Base-by-base conservation (phyloP, 108 stramenopile species). In the Nannochloropsis salina region DNA sequence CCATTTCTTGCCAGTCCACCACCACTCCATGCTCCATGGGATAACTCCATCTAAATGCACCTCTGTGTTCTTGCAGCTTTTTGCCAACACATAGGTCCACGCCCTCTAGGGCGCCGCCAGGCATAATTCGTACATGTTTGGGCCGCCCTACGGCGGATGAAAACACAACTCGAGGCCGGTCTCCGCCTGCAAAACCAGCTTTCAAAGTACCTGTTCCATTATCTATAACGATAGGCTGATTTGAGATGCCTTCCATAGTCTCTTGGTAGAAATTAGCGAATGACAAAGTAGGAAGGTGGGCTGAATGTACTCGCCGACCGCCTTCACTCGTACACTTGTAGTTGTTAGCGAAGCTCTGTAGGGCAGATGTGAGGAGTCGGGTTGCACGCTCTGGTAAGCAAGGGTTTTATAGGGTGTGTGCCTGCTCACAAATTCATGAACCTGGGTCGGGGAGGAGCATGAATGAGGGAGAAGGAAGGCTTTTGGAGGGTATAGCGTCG, bases 221-320 rank as follows among this genome's bases (percentile, higher is more conserved):
- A 88, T 98, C 98, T 47, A 98, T 95, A 82, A 98, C 97, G 61
- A 98, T 93, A 79, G 98, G 97, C 86, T 97, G 97, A 89, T 96
- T 74, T 6, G 61, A n/a, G 15, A 74, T 74, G 61, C 61, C 61
- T 3, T 74, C 61, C 61, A 74, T 74, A n/a, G 20, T 74, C 31
- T 31, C 31, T 31, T 31, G 31, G 31, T 31, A 31, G 31, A 31
- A 31, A 31, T 31, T 0, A 31, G 31, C 31, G 31, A 31, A 31
- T 31, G 31, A 31, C 31, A 31, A 31, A 31, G 31, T 31, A 31
- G 31, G 31, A 31, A 31, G 31, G 31, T 31, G 31, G 31, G 31
- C 31, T 31, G 31, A 31, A 31, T 31, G 31, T 31, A 31, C 31
- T 31, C 31, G 31, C 31, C 31, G 31, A 31, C 31, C 31, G 31